Base-by-base conservation (phyloP, 257 asterid species). In the Scutellaria minor region DNA sequence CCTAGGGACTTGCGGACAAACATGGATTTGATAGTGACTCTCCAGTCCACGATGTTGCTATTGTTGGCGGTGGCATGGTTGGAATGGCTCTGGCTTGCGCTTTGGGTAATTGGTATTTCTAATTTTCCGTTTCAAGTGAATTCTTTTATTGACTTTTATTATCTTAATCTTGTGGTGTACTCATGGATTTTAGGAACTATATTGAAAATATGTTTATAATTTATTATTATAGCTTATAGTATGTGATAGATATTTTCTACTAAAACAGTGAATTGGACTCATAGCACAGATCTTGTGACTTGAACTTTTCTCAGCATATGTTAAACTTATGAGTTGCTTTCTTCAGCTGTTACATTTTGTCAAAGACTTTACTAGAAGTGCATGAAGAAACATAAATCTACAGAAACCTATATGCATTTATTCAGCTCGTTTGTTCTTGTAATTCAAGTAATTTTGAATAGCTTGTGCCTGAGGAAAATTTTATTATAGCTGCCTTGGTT, bases 61-160 rank as follows among this genome's bases (percentile, higher is more conserved):
- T 95, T 79, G 99, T 95, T 77, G 99, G 99, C 78, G 99, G 99
- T 53, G 98, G 99, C 85, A 90, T 92, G 99, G 99, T 95, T 61
- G 99, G 98, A 79, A 86, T 90, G 96, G 97, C 98, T 74, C 86
- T 95, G 53, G 97, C 99, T 6, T 92, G 92, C 83, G 81, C 97
- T 64, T 82, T 95, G 70, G 98, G 99, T 95, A 83, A 70, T 53
- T 77, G 24, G 63, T 44, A 11, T 31, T 48, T 57, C 14, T 76
- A 64, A 57, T 58, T 56, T 83, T 58, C 68, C 14, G 27, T 75
- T 57, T 69, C 18, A 8, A 62, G 42, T 48, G 58, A 51, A 61
- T 39, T 72, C 12, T 57, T 15, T 58, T 63, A 64, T 15, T 59
- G 6, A 65, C 76, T 39, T 41, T 51, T 41, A 72, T 24, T 47